phyloP scores from a whole-genome alignment of 1,284 basidiomycete genomes.

The Sanghuangporus weigelae region DNA sequence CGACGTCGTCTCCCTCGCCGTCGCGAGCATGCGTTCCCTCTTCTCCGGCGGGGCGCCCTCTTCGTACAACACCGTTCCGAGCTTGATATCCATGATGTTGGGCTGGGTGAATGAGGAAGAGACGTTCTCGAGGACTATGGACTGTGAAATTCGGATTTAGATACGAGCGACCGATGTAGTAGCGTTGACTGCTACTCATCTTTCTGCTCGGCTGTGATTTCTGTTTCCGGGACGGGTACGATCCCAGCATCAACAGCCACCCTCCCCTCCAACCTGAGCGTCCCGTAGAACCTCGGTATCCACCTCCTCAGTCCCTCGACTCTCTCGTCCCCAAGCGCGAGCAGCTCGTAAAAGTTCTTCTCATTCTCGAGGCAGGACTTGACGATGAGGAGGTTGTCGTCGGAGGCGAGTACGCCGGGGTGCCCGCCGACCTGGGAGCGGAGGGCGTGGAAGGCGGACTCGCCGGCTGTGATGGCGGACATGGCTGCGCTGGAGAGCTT shows the following conservation, averaged over 20 bases:
- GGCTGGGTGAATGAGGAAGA: slow-evolving; percentile 70
- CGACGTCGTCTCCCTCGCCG: slow-evolving; percentile 69
- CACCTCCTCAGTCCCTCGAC: slow-evolving; percentile 47
- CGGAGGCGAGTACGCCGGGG: slow-evolving; percentile 66
- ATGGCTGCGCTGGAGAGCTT: neutral
- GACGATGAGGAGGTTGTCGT: slow-evolving; percentile 78
- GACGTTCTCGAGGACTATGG: slow-evolving; percentile 84
- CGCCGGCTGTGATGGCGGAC: neutral
- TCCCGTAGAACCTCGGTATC: slow-evolving; percentile 74
- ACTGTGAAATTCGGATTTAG: slow-evolving; percentile 39
- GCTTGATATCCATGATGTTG: slow-evolving; percentile 88
- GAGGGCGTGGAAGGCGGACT: slow-evolving; percentile 20
- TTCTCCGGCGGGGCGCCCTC: slow-evolving; percentile 70
- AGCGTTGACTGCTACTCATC: no score
- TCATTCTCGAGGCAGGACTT: slow-evolving; percentile 77
- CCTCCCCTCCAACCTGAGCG: slow-evolving; percentile 62
- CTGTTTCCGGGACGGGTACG: slow-evolving; percentile 18
- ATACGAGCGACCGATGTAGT: no score
- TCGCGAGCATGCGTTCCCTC: slow-evolving; percentile 69
- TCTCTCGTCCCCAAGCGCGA: slow-evolving; percentile 36
- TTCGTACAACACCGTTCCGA: slow-evolving; percentile 83
- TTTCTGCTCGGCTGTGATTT: slow-evolving; percentile 30
- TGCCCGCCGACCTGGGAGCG: slow-evolving; percentile 85
- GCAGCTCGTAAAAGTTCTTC: slow-evolving; percentile 73
- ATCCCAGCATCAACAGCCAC: slow-evolving; percentile 29